These are phyloP conservation scores for Fusarium ramigenum DNA, from an alignment of 2,329 filamentous ascomycete species.

Conservation along the genomic window DNA sequence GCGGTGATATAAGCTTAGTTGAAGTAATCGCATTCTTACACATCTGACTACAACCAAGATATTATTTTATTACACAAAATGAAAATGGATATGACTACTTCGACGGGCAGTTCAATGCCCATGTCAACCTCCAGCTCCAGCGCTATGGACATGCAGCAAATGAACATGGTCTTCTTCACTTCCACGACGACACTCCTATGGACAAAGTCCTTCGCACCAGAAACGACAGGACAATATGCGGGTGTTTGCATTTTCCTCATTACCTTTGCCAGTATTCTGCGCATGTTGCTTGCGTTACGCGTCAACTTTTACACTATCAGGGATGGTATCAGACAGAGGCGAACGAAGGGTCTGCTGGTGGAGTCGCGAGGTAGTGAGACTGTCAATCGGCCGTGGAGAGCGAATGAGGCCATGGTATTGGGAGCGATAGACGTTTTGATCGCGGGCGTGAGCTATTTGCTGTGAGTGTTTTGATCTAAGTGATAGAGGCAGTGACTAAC, in stretches of 20 bases:
- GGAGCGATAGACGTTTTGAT: neutral
- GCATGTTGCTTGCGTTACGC: neutral
- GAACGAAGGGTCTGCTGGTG: neutral
- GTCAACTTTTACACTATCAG: neutral
- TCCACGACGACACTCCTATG: neutral
- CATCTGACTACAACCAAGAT: no score
- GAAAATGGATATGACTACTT: neutral
- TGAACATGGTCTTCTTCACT: neutral
- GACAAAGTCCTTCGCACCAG: neutral
- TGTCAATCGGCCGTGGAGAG: neutral
- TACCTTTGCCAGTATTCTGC: neutral
- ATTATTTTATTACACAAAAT: neutral
- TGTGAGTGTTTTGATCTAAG: neutral
- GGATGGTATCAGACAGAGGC: neutral
- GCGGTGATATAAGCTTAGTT: neutral
- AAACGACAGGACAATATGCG: neutral
- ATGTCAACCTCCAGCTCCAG: neutral
- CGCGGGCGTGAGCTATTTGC: neutral
- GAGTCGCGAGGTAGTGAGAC: rapidly evolving
- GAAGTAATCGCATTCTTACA: neutral
- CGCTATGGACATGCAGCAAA: neutral
- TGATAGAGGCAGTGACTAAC: no score
- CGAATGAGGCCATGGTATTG: neutral
- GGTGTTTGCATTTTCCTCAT: neutral
- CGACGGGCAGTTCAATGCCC: neutral